Evolutionary conservation across 2,329 filamentous ascomycete genomes (phyloP), one percentile per base, ranked within the genome.

Genomic region (Colletotrichum sidae): DNA sequence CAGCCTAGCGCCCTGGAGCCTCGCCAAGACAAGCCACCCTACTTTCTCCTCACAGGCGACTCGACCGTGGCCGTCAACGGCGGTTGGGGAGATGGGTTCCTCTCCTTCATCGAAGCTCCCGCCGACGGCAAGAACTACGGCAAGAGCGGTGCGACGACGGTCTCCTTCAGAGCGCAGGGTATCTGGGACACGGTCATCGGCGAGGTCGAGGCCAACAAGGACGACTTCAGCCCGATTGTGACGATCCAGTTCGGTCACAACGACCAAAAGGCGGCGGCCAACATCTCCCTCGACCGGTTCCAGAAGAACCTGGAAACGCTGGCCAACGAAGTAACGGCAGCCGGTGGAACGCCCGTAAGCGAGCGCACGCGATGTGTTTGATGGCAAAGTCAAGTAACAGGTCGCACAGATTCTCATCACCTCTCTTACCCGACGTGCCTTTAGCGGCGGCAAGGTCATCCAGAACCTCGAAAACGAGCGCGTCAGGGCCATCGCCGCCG

Each of bases 21-120:
- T 11, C 58, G 63, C 37, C 46, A 46, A 37, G 56, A 53, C 37
- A 75, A 73, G 54, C 70, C 80, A 0, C 79, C 81, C 0, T 80
- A 78, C 44, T 84, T 85, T 67, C 72, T 85, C 56, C 74, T 85
- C 1, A 81, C 81, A 0, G 83, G 83, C 6, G 83, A 86, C 69
- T 83, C 81, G 3, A 85, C 83, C 1, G 84, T 83, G 4, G 82
- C 82, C 0, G 60, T 73, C 2, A 72, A 77, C 35, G 83, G 83
- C 17, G 83, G 86, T 33, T 89, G 86, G 86, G 87, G 87, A n/a
- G 78, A 88, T 66, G 87, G 84, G 0, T 86, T 89, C 68, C 76
- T 89, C 8, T 78, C 79, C 0, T 83, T 81, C 0, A 77, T 90
- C 0, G 74, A 76, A 7, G 65, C 70, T 2, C 80, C 81, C 0